Evolutionary conservation across 1,139 yeast species (phyloP), one percentile per base, ranked within the genome.

Genomic region (Hansenula sp.): DNA sequence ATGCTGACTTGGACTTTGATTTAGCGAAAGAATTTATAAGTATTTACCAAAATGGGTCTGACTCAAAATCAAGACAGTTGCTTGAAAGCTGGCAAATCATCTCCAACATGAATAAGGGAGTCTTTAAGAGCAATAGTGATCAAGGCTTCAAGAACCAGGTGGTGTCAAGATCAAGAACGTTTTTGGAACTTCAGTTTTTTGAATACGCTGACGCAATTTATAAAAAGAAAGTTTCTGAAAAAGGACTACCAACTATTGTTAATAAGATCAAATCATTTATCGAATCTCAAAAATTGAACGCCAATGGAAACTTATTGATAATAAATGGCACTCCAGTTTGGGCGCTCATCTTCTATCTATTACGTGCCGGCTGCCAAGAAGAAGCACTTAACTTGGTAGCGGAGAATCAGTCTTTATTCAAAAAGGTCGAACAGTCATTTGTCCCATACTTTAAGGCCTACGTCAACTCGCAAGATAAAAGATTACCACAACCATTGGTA

Each of bases 311-410:
- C 46, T 54, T 84, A 41, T 76, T 82, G 33, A 67, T 81, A 46
- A 81, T 89, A 24, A 91, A 93, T 63, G 91, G 91, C 12, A 72
- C 79, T 1, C 98, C 98, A 5, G 77, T 93, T 18, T 93, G 99
- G 99, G 96, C 96, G 0, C 68, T 90, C 42, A 68, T 93, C 6
- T 94, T 85, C 60, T 91, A 87, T 63, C 71, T 93, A 53, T 65
- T 93, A 45, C 81, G 99, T 58, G 81, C 93, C 8, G 99, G 99
- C 2, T 77, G 85, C 53, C 69, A 79, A 49, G 68, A 77, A 35
- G 99, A 91, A 51, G 96, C 96, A 0, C 68, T 85, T 36, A 82
- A 79, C 41, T 74, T 77, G 35, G 72, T 79, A 2, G 58, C 70
- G 12, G 74, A 76, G 48, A 72, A 75, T 50, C 80, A 76, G 48